phyloP scores from a whole-genome alignment of 768 basidiomycete genomes.

The Suillus weaverae region DNA sequence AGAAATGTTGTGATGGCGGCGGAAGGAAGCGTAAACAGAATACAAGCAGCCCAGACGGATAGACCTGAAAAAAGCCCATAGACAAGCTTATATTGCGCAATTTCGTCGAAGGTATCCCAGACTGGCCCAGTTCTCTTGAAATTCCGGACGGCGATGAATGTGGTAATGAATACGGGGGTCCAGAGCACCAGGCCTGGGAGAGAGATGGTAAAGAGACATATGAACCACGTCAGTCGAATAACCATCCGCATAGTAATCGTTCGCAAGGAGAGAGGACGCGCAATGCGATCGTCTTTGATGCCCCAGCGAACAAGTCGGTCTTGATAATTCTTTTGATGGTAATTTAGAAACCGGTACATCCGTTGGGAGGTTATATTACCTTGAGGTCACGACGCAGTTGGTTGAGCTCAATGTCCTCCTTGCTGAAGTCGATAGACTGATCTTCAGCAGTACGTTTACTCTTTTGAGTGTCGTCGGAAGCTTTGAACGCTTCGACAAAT shows the following conservation, averaged over 20 bases:
- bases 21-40: constrained; percentile 63
- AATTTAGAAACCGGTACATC: constrained; percentile 5
- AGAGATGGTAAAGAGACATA: constrained; percentile 62
- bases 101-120: constrained; percentile 88
- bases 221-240: constrained; percentile 64
- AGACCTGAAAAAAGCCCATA: constrained; percentile 78
- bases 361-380: constrained; percentile 36
- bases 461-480: constrained; percentile 31
- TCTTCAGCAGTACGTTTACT: constrained; percentile 24
- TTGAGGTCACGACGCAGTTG: constrained; percentile 56
- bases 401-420: constrained; percentile 29
- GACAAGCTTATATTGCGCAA: constrained; percentile 85
- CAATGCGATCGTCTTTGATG: constrained; percentile 85
- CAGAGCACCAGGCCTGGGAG: constrained; percentile 80
- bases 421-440: constrained; percentile 24
- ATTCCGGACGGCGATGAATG: constrained; percentile 67
- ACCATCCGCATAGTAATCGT: constrained; percentile 63
- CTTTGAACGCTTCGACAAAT: constrained; percentile 78
- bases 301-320: constrained; percentile 64
- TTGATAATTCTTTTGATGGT: constrained; percentile 60
- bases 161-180: constrained; percentile 74
- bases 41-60: constrained; percentile 58
- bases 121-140: constrained; percentile 82
- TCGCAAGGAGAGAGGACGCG: constrained; percentile 55
- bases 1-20: constrained; percentile 54